A percentile compares a stretch with the other conserved stretches of the same genome.
Evolutionary conservation across 1,284 basidiomycete genomes (phyloP).

Genomic region (Ceratobasidium sp.): DNA sequence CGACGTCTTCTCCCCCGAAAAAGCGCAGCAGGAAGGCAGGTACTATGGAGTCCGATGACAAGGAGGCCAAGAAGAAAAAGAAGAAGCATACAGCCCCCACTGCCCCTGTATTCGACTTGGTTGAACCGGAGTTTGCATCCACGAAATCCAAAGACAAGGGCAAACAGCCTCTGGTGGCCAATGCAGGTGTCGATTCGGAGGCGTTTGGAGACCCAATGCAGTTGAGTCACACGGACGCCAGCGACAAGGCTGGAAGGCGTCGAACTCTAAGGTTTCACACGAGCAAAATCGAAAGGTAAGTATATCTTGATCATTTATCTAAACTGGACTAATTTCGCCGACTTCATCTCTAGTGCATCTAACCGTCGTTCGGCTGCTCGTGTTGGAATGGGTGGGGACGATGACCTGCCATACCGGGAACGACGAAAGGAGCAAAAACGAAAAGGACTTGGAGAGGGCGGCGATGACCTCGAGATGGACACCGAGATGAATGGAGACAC

Average conservation of each 20-base stretch:
- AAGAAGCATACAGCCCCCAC: constrained; percentile 50
- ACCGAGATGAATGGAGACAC: constrained; percentile 64
- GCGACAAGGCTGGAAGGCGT: constrained; percentile 83
- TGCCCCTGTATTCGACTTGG: constrained; percentile 70
- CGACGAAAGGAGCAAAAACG: constrained; percentile 68
- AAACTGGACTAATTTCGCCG: background rate
- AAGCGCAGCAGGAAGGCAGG: constrained; percentile 51
- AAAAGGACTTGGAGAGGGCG: constrained; percentile 63
- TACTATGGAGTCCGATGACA: constrained; percentile 48
- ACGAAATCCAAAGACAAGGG: constrained; percentile 54
- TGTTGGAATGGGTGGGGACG: constrained; percentile 74
- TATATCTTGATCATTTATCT: background rate
- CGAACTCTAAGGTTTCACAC: constrained; percentile 88
- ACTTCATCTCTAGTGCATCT: constrained; percentile 8
- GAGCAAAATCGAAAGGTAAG: constrained; percentile 75
- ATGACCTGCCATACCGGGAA: constrained; percentile 86
- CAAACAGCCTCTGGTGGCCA: constrained; percentile 50
- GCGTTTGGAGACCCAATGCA: constrained; percentile 79
- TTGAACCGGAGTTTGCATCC: constrained; percentile 66
- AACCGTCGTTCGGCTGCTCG: constrained; percentile 60
- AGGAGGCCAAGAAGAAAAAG: constrained; percentile 56
- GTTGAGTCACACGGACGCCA: constrained; percentile 75
- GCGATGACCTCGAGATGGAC: constrained; percentile 69
- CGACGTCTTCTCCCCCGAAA: constrained; percentile 49
- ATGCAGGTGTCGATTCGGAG: constrained; percentile 57